These are phyloP conservation scores for Tulasnella sp. DNA, from an alignment of 768 basidiomycete species.

Conservation along the genomic window DNA sequence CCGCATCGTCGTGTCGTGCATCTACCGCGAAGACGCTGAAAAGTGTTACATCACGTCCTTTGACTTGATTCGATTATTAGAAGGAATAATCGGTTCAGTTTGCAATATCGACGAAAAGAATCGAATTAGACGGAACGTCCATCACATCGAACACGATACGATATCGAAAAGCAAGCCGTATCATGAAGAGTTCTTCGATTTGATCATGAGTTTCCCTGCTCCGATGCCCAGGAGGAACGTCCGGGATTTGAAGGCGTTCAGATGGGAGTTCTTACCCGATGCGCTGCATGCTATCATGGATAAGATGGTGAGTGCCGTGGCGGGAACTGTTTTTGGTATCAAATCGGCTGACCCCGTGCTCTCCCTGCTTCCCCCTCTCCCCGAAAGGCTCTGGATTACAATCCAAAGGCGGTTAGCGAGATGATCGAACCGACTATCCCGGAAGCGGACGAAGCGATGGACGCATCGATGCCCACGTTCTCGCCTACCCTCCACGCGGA, in stretches of 20 bases:
- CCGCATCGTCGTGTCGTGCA: conserved; percentile 88
- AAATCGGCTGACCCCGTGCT: not conserved
- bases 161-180: conserved; percentile 78
- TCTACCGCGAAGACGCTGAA: conserved; percentile 70
- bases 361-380: not conserved
- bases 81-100: conserved; percentile 61
- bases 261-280: conserved; percentile 36
- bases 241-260: conserved; percentile 69
- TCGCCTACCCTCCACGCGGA: not conserved
- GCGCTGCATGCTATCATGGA: conserved; percentile 39
- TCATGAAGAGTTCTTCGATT: conserved; percentile 82
- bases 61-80: conserved; percentile 89
- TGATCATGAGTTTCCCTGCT: conserved; percentile 91
- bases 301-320: conserved; percentile 35
- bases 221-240: conserved; percentile 96
- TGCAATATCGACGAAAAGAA: conserved; percentile 97
- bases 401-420: conserved; percentile 16
- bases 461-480: conserved; percentile 5
- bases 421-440: conserved; percentile 19
- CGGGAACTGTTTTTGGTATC: not conserved
- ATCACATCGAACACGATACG: conserved; percentile 84
- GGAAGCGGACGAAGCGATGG: conserved; percentile 4
- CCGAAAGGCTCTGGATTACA: conserved; percentile 14
- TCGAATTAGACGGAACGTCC: conserved; percentile 86
- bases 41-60: conserved; percentile 88